Evolutionary conservation across 2,329 filamentous ascomycete genomes (phyloP).

Genomic region (Ceratocystis papillata): DNA sequence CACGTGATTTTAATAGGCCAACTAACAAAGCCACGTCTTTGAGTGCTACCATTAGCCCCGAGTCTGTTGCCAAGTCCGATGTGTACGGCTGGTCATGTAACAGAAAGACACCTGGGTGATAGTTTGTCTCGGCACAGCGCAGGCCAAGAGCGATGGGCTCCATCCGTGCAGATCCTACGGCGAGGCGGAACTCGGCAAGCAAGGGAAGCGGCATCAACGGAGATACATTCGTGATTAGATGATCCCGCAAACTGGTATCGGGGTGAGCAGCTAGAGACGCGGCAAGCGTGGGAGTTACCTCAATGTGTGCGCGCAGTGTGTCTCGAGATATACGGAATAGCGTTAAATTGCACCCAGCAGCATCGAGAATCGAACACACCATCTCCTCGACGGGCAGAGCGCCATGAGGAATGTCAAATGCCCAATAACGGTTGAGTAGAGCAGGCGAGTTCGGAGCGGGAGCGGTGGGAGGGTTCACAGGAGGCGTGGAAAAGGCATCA

Average conservation of each 20-base stretch:
- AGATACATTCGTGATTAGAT: conserved; percentile 19
- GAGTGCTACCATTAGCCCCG: conserved; percentile 27
- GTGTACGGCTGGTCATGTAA: conserved; percentile 28
- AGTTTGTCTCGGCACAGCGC: conserved; percentile 35
- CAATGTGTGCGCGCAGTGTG: conserved; percentile 29
- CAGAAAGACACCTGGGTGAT: conserved; percentile 22
- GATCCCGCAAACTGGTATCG: conserved; percentile 22
- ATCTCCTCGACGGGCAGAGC: conserved; percentile 22
- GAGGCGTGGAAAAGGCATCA: conserved; percentile 28
- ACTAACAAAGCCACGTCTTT: conserved; percentile 27
- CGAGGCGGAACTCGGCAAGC: conserved; percentile 16
- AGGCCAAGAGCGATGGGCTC: conserved; percentile 25
- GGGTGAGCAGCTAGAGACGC: conserved; percentile 19
- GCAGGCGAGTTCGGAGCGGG: conserved; percentile 26
- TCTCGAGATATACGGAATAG: conserved; percentile 28
- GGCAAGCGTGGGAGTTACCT: conserved; percentile 25
- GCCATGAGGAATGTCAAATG: conserved; percentile 28
- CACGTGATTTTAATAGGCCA: not conserved
- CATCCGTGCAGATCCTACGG: conserved; percentile 24
- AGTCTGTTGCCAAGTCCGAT: conserved; percentile 19
- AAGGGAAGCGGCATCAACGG: conserved; percentile 13
- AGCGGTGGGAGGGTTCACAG: conserved; percentile 27
- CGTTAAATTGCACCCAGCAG: conserved; percentile 28
- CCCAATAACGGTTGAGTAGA: conserved; percentile 28
- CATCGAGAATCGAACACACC: conserved; percentile 29